These are phyloP conservation scores for Lagenidium sp. DNA, from an alignment of 352 stramenopile genomes.

Conservation along the genomic window DNA sequence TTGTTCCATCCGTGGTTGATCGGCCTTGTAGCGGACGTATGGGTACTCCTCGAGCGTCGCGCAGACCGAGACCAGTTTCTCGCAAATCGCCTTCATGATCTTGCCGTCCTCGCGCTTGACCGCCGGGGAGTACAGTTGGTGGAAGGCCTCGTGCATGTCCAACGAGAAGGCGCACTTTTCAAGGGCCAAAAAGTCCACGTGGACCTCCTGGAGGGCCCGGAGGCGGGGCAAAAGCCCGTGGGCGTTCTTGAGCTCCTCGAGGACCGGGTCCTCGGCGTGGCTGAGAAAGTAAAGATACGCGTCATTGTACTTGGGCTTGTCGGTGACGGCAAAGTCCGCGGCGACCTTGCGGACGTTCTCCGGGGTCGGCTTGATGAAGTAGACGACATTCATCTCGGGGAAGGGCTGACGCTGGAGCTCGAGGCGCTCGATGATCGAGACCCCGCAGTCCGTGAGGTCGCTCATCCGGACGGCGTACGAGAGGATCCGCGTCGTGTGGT, in stretches of 20 bases:
- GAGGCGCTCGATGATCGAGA: constrained; percentile 95
- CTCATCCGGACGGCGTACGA: constrained; percentile 96
- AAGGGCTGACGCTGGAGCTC: constrained; percentile 94
- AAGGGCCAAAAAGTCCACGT: constrained; percentile 94
- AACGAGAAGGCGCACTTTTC: constrained; percentile 93
- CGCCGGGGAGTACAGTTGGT: constrained; percentile 68
- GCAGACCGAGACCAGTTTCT: constrained; percentile 94
- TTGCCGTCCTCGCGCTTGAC: constrained; percentile 31
- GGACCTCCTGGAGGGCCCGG: constrained; percentile 91
- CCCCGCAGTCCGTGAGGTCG: constrained; percentile 95
- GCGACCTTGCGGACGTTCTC: constrained; percentile 81
- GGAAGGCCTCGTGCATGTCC: constrained; percentile 81
- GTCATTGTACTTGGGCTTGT: constrained; percentile 90
- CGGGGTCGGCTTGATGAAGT: constrained; percentile 87
- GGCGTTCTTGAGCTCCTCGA: constrained; percentile 84
- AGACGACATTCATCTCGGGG: constrained; percentile 95
- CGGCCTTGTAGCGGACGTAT: constrained; percentile 89
- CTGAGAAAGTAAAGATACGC: constrained; percentile 94
- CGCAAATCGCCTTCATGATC: constrained; percentile 58
- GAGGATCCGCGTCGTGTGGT: constrained; percentile 89
- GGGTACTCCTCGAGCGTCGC: constrained; percentile 96
- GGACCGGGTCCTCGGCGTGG: constrained; percentile 59
- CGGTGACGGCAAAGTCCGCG: constrained; percentile 65
- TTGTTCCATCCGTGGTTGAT: constrained; percentile 71
- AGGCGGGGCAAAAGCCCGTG: constrained; percentile 71